Base-by-base conservation (phyloP, 2,329 filamentous ascomycete species). In the Fusarium foetens region DNA sequence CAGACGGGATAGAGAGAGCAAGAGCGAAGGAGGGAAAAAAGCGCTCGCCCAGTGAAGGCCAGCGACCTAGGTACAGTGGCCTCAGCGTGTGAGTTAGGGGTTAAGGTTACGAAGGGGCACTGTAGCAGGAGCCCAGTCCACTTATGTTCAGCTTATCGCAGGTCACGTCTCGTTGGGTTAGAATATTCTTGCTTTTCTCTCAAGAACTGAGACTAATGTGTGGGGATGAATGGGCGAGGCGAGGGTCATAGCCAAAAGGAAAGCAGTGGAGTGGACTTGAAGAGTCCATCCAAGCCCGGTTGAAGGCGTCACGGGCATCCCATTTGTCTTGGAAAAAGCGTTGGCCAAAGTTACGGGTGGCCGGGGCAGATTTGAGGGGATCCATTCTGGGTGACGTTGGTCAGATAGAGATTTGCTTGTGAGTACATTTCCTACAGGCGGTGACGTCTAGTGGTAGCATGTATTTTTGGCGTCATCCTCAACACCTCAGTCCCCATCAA, bases 291-390 rank as follows among this genome's bases (percentile, higher is more conserved):
- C 66, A 60, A 60, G 67, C 65, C 66, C 58, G 58, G 69, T 42
- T 59, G 70, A 72, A 58, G 70, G 70, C 70, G 70, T 72, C 70
- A 72, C 70, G 70, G 61, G 70, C 61, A 59, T 71, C 68, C 63
- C 49, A 70, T 68, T 58, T 71, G 61, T 63, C 70, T 73, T 71
- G 61, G 45, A 49, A 61, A 55, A 66, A 72, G 66, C 27, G 70
- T 58, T 70, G 70, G 65, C 61, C 43, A 55, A 66, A 72, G 70
- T 59, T 72, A 72, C 60, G 66, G 61, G 64, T 72, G 66, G 70
- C 60, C 55, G 46, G 69, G 61, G 38, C 45, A 59, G 53, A 67
- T 58, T 67, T 67, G 63, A 68, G 38, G 43, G 65, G 57, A 66
- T 70, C 70, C 61, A 73, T 72, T 64, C 23, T 55, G 70, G 45